A percentile compares a stretch with the other conserved stretches of the same genome.
phyloP scores from a whole-genome alignment of 805 yeast genomes.

The Candida xyloterini region DNA sequence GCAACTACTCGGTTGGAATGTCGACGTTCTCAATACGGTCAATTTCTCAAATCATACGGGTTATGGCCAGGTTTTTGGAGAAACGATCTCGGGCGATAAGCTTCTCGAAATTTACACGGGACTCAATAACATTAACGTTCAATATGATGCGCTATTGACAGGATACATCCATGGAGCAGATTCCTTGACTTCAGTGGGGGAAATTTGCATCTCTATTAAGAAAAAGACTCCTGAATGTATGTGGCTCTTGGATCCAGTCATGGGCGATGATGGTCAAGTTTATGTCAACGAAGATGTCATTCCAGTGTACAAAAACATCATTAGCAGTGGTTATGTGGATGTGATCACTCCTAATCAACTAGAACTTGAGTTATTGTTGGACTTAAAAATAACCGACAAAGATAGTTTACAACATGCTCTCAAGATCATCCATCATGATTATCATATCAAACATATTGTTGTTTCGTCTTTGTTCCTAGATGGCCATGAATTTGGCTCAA shows the following conservation, averaged over 20 bases:
- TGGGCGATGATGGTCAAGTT: conserved; percentile 74
- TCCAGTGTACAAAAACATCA: conserved; percentile 52
- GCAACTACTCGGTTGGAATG: conserved; percentile 66
- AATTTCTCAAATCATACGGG: conserved; percentile 73
- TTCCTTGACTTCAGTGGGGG: conserved; percentile 43
- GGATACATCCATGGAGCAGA: conserved; percentile 66
- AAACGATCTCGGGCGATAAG: conserved; percentile 39
- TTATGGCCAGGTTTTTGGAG: conserved; percentile 55
- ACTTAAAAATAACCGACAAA: conserved; percentile 38
- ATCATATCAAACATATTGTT: conserved; percentile 57
- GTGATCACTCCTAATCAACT: conserved; percentile 88
- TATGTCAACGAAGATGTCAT: conserved; percentile 60
- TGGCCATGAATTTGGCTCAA: conserved; percentile 17
- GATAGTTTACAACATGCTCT: conserved; percentile 47
- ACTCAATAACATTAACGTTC: conserved; percentile 30
- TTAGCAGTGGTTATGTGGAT: conserved; percentile 51
- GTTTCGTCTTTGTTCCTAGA: conserved; percentile 51
- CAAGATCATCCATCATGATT: conserved; percentile 43
- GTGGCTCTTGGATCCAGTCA: conserved; percentile 73
- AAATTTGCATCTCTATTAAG: conserved; percentile 37
- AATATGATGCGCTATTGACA: conserved; percentile 56
- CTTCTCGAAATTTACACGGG: conserved; percentile 41
- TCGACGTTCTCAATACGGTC: conserved; percentile 62
- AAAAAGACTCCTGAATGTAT: conserved; percentile 31
- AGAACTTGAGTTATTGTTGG: conserved; percentile 67